Evolutionary conservation across 371 early-diverging fungal species (phyloP).

Genomic region (Saksenaea oblongispora): DNA sequence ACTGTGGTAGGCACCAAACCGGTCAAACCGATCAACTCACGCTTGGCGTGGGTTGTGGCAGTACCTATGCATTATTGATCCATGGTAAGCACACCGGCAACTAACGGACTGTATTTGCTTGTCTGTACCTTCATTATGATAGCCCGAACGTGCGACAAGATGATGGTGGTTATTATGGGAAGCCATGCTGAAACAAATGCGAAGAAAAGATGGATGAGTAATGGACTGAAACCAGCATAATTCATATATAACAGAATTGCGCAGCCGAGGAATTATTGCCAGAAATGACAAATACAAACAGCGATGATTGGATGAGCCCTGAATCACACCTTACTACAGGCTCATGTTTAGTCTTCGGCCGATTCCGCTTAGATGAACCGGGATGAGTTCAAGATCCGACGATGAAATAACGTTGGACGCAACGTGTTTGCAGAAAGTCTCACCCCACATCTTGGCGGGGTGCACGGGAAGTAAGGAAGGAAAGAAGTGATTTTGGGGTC

Average conservation of each 20-base stretch:
- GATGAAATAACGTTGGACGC: neutral
- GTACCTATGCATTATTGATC: conserved; percentile 37
- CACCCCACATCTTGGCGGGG: conserved; percentile 5
- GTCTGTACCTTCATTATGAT: conserved; percentile 21
- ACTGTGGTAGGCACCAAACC: conserved; percentile 74
- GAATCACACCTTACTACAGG: neutral
- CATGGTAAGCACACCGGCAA: neutral
- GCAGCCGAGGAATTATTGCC: neutral
- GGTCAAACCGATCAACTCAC: conserved; percentile 54
- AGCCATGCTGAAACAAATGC: neutral
- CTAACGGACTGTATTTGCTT: neutral
- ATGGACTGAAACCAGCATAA: neutral
- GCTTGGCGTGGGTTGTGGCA: conserved; percentile 44
- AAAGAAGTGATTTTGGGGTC: neutral
- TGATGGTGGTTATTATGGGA: neutral
- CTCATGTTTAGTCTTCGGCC: neutral
- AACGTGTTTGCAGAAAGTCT: neutral
- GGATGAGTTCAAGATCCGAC: conserved; percentile 4
- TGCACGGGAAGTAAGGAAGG: neutral
- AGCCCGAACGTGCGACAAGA: conserved; percentile 5
- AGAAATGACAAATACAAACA: neutral
- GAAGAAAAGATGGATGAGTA: neutral
- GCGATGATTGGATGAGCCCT: neutral
- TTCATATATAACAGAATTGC: neutral
- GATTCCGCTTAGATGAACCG: conserved; percentile 4